These are phyloP conservation scores for Mortierella sp. DNA, from an alignment of 371 early-diverging fungal species.

Conservation along the genomic window DNA sequence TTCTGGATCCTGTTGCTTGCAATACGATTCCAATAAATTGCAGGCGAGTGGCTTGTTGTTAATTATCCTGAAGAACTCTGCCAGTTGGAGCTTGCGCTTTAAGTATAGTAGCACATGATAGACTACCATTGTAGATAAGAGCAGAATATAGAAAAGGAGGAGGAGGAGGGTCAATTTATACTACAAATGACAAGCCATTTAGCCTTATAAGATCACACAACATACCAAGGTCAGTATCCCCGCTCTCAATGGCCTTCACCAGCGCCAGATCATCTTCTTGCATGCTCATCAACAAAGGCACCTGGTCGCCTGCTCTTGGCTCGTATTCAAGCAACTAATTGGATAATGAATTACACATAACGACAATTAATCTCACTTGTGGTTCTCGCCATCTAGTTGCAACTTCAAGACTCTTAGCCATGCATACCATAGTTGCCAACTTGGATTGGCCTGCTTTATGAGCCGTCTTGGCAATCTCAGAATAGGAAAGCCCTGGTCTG, in stretches of 20 bases:
- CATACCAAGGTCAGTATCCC: constrained; percentile 92
- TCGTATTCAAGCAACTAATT: constrained; percentile 90
- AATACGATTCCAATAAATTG: constrained; percentile 85
- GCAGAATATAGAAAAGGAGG: neutral
- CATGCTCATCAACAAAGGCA: constrained; percentile 95
- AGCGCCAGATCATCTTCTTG: constrained; percentile 90
- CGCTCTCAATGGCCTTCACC: constrained; percentile 92
- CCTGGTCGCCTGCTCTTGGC: constrained; percentile 94
- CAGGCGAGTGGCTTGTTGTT: constrained; percentile 87
- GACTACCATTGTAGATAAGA: constrained; percentile 60
- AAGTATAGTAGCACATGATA: constrained; percentile 91
- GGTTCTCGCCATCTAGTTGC: neutral
- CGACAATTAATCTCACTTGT: neutral
- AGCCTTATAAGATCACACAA: neutral
- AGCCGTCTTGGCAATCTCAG: constrained; percentile 95
- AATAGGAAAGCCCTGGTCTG: constrained; percentile 84
- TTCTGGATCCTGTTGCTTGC: constrained; percentile 79
- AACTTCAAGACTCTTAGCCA: neutral
- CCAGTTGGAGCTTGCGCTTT: constrained; percentile 84
- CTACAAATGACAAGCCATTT: neutral
- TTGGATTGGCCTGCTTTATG: constrained; percentile 87
- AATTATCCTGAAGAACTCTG: constrained; percentile 92
- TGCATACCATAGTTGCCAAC: constrained; percentile 83
- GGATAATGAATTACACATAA: neutral
- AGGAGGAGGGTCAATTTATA: neutral